Evolutionary conservation across 2,329 filamentous ascomycete genomes (phyloP).

Genomic region (Pyrenophora seminiperda): DNA sequence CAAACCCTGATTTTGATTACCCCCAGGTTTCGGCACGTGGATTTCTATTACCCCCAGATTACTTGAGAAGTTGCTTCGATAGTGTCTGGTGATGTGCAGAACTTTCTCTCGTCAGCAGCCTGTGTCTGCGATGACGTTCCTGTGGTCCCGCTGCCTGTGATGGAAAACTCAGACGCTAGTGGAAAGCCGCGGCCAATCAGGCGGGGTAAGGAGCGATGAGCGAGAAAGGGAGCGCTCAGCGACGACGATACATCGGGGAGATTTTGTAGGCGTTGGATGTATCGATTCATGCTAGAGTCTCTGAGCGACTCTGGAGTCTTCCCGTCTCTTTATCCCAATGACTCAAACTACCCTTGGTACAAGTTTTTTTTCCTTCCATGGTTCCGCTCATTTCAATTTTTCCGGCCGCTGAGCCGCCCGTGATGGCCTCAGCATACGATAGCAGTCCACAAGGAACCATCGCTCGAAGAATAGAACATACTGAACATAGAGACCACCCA

Average conservation of each 20-base stretch:
- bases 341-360: too few species aligned
- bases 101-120: constrained; percentile 15
- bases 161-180: constrained; percentile 27
- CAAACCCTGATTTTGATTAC: constrained; percentile 19
- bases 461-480: constrained; percentile 44
- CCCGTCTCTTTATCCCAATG: too few species aligned
- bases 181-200: constrained; percentile 17
- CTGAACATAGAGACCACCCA: constrained; percentile 45
- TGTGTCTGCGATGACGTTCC: constrained; percentile 27
- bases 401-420: not conserved
- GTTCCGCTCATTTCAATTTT: not conserved
- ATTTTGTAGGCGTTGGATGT: too few species aligned
- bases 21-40: constrained; percentile 18
- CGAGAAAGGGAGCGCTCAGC: not conserved
- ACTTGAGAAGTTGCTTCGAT: constrained; percentile 27
- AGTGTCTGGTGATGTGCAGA: constrained; percentile 30
- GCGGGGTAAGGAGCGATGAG: not conserved
- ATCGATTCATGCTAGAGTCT: too few species aligned
- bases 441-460: constrained; percentile 41
- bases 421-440: constrained; percentile 38
- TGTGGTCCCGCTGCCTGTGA: constrained; percentile 10
- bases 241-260: not conserved
- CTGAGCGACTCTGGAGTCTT: too few species aligned
- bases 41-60: constrained; percentile 41
- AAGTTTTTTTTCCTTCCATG: too few species aligned